Conservation (phyloP, 1,139 yeast genomes). For the Yamadazyma atlantica region DNA sequence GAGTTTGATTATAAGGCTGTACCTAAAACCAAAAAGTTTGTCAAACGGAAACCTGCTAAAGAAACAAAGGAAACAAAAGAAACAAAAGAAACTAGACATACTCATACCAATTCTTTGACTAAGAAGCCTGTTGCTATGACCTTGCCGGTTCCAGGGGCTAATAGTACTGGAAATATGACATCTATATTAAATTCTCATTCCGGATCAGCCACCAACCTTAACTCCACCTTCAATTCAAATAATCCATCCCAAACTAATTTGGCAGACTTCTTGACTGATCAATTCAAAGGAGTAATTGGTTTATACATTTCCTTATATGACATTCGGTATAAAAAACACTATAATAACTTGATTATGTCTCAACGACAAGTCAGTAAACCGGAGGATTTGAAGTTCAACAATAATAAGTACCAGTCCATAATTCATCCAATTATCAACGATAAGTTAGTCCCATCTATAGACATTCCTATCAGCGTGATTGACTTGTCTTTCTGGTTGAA, state of each 20-base stretch:
- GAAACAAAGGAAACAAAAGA: slow-evolving; percentile 3
- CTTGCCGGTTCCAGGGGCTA: slow-evolving; percentile 8
- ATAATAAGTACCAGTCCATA: slow-evolving; percentile 21
- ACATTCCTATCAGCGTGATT: slow-evolving; percentile 34
- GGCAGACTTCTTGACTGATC: slow-evolving; percentile 17
- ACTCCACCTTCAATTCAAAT: slow-evolving; percentile 1
- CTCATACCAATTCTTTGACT: neutral
- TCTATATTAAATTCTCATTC: slow-evolving; percentile 1
- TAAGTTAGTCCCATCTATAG: slow-evolving; percentile 41
- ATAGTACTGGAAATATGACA: neutral
- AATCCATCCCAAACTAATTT: slow-evolving; percentile 15
- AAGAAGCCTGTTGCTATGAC: slow-evolving; percentile 10
- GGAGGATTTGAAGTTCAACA: slow-evolving; percentile 8
- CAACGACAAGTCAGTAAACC: slow-evolving; percentile 7
- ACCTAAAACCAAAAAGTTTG: slow-evolving; percentile 42
- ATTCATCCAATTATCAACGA: slow-evolving; percentile 42
- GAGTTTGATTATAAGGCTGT: slow-evolving; percentile 68
- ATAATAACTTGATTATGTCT: slow-evolving; percentile 12
- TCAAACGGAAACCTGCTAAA: slow-evolving; percentile 2
- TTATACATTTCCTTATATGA: slow-evolving; percentile 39
- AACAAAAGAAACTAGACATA: neutral
- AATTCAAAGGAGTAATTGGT: slow-evolving; percentile 21
- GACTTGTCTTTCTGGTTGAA: slow-evolving; percentile 33
- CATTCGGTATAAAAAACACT: slow-evolving; percentile 32
- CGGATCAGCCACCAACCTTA: neutral